Percentiles rank a stretch among this genome's conserved stretches.
phyloP scores from a whole-genome alignment of 2,329 filamentous ascomycete genomes.

The Nemania sp. region DNA sequence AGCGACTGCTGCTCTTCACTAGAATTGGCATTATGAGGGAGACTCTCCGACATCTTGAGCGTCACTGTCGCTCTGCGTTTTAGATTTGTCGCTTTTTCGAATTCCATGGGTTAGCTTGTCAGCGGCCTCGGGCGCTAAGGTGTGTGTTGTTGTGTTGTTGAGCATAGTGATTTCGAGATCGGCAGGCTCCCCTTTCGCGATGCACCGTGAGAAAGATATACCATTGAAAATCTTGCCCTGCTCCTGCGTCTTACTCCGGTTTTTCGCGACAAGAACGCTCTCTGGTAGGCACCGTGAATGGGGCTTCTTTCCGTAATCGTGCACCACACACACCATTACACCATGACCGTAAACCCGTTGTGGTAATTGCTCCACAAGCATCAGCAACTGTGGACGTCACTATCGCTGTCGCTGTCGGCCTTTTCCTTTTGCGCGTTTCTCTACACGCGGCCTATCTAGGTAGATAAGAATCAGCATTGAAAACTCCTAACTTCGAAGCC shows the following conservation, averaged over 20 bases:
- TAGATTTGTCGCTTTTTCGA: constrained; percentile 16
- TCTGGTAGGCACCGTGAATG: background rate
- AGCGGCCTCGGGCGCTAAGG: constrained; percentile 27
- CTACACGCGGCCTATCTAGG: background rate
- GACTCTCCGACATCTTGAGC: background rate
- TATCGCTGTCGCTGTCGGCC: background rate
- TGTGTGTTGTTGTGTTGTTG: too few species aligned
- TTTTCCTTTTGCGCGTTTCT: background rate
- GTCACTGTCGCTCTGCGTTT: background rate
- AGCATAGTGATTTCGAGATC: constrained; percentile 23
- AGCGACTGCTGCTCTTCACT: constrained; percentile 2
- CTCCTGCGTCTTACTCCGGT: background rate
- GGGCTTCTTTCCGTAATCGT: background rate
- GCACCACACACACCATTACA: background rate
- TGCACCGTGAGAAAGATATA: background rate
- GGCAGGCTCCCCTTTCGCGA: background rate
- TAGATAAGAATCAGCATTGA: background rate
- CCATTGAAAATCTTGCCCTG: background rate
- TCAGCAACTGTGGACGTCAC: background rate
- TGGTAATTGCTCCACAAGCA: background rate
- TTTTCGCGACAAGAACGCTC: background rate
- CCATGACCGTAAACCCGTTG: constrained; percentile 2
- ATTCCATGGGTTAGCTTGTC: constrained; percentile 9
- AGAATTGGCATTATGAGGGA: constrained; percentile 10
- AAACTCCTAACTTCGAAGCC: background rate